A percentile compares a stretch with the other conserved stretches of the same genome.
phyloP scores from a whole-genome alignment of 1,139 yeast species.

The Pichia sp. region DNA sequence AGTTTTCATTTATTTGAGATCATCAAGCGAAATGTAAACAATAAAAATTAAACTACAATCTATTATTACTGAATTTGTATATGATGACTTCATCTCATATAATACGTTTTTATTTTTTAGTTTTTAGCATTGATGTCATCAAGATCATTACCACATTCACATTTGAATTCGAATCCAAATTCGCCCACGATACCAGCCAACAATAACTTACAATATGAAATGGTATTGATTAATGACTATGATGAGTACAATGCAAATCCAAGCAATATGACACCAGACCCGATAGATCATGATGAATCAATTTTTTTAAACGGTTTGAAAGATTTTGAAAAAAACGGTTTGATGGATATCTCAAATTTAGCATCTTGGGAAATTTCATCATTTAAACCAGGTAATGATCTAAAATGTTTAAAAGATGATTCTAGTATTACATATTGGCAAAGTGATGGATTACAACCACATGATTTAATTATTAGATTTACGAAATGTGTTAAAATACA shows the following conservation, averaged over 20 bases:
- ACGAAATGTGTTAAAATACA: constrained; percentile 69
- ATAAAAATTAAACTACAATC: no score
- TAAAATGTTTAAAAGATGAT: constrained; percentile 66
- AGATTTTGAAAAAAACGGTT: constrained; percentile 51
- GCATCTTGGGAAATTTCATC: constrained; percentile 89
- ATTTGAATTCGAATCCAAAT: background rate
- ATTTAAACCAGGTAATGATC: constrained; percentile 64
- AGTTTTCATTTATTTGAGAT: no score
- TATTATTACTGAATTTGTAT: no score
- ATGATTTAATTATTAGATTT: constrained; percentile 72
- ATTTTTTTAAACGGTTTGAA: constrained; percentile 39
- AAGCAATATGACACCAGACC: constrained; percentile 1
- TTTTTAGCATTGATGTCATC: background rate
- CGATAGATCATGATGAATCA: constrained; percentile 30
- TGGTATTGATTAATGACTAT: background rate
- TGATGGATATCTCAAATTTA: constrained; percentile 66
- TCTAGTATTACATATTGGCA: constrained; percentile 84
- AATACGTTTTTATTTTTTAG: background rate
- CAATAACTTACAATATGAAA: background rate
- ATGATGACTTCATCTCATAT: no score
- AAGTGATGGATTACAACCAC: constrained; percentile 94
- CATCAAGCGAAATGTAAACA: no score
- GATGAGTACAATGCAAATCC: constrained; percentile 10
- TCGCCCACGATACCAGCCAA: background rate
- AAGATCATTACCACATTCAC: background rate